A percentile compares a stretch with the other conserved stretches of the same genome.
phyloP scores from a whole-genome alignment of 352 stramenopile genomes.

The Pythium grandisporangium region DNA sequence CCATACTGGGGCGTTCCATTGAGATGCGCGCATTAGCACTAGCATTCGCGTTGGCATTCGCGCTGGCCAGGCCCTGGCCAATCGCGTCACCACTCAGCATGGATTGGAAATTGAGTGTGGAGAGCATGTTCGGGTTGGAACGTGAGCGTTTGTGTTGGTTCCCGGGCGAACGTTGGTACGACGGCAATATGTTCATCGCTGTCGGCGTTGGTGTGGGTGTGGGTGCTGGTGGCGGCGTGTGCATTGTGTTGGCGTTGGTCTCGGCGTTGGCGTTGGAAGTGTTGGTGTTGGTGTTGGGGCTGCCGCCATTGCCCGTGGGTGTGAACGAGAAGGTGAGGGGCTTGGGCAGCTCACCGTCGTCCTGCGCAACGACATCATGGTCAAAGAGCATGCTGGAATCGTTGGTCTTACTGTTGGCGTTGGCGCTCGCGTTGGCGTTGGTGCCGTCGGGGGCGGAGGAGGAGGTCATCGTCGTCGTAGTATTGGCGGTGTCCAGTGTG shows the following conservation, averaged over 20 bases:
- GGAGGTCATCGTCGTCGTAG: no score
- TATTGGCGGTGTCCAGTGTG: no score
- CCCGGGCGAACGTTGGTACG: conserved; percentile 13
- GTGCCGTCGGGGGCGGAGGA: no score
- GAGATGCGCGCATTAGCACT: conserved; percentile 11
- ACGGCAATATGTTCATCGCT: background rate
- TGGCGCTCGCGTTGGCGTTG: no score
- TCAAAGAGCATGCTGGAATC: conserved; percentile 21
- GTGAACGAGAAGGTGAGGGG: conserved; percentile 17
- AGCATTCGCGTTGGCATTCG: background rate
- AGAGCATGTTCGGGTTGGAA: conserved; percentile 20
- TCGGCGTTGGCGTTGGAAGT: background rate
- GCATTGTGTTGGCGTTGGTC: background rate
- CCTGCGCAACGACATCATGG: conserved; percentile 13
- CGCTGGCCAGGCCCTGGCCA: conserved; percentile 8
- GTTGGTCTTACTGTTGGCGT: no score
- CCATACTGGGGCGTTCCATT: conserved; percentile 9
- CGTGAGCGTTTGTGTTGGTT: conserved; percentile 23
- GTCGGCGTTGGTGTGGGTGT: background rate
- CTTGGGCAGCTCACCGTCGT: conserved; percentile 11
- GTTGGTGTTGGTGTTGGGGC: background rate
- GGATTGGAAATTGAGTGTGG: conserved; percentile 15
- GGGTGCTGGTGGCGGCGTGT: background rate
- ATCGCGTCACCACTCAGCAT: conserved; percentile 8
- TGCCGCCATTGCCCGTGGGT: conserved; percentile 1